Evolutionary conservation across 306 rosid species (phyloP), one percentile per base, ranked within the genome.

Genomic region (Hippophae tibetana): DNA sequence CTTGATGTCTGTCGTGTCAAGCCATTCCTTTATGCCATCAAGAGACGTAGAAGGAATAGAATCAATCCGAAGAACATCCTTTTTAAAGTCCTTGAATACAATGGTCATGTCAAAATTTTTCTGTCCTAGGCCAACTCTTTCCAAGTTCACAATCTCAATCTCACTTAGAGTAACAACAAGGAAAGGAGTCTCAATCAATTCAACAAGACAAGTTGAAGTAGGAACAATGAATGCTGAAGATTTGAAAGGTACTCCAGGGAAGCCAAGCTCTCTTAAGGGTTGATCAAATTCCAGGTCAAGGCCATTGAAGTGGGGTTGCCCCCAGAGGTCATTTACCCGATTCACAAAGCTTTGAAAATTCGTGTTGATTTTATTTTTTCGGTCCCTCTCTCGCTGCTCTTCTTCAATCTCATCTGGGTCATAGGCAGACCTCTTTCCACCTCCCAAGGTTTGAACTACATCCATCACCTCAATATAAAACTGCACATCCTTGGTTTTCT

Each of bases 331-430:
- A 57, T 73, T 73, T 8, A 73, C 73, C 45, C 73, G 64, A 61
- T 62, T 73, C 65, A 73, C 78, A 43, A 73, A 73, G 65, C 53
- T 67, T 57, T 66, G 72, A 72, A 73, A 67, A 50, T 73, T 72
- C 69, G 27, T 56, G 42, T 73, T 73, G 13, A 67, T 73, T 69
- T 73, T 73, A 56, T 73, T 73, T 60, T 73, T 73, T 51, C 78
- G 61, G 47, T 47, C 69, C 67, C 78, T 61, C 64, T 73, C 78
- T 25, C 73, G 73, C 11, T 73, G 78, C 69, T 73, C 78, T 55
- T 73, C 78, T 73, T 73, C 78, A n/a, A 73, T 67, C 65, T 73
- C 78, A 45, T 73, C 78, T 9, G 73, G 78, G 57, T 73, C 78
- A 52, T 67, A 62, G 13, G 64, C 64, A 44, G 73, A 73, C 46